Evolutionary conservation across 495 filamentous ascomycete genomes (phyloP), one percentile per base, ranked within the genome.

Genomic region (Rostrohypoxylon terebratum): DNA sequence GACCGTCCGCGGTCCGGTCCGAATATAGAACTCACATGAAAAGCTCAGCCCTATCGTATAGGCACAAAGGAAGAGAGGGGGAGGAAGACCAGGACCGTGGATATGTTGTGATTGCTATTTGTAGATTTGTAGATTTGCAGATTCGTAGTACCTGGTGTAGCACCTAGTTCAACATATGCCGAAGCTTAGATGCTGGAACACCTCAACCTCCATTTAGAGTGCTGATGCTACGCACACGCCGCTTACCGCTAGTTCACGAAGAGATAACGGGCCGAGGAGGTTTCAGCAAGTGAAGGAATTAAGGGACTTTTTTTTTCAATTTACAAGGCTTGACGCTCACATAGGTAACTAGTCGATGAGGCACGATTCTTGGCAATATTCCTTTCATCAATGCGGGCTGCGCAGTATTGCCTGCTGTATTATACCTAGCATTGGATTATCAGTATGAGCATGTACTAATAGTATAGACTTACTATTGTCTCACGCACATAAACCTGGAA

Each of bases 11-110:
- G 61, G 62, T 71, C 47, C 68, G 62, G 55, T 57, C 68, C 68
- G 68, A 63, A 71, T 60, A 61, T 71, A 71, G 61, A 61, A 65
- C 11, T 34, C 61, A 45, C 25, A 53, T 44, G 44, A 21, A 13
- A 11, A 13, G 16, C 53, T 69, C 71, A 73, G 71, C 71, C 71
- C 63, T 69, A 69, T 60, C 65, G 57, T 63, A 7, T 45, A 58
- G 23, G 31, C 28, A 58, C 20, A 20, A 42, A 53, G 31, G 31
- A 25, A 21, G 33, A 10, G 33, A 10, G 31, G 44, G 13, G 45
- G 31, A 33, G 13, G 38, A 42, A 42, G 38, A 42, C 38, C 38
- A 42, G 38, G 13, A 8, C 25, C 6, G 28, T 16, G 45, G 11
- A 50, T n/a, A 42, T 34, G 40, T 62, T 16, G 48, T 23, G 42